Evolutionary conservation across 2,329 filamentous ascomycete genomes (phyloP).

Genomic region (Saccharata proteae): DNA sequence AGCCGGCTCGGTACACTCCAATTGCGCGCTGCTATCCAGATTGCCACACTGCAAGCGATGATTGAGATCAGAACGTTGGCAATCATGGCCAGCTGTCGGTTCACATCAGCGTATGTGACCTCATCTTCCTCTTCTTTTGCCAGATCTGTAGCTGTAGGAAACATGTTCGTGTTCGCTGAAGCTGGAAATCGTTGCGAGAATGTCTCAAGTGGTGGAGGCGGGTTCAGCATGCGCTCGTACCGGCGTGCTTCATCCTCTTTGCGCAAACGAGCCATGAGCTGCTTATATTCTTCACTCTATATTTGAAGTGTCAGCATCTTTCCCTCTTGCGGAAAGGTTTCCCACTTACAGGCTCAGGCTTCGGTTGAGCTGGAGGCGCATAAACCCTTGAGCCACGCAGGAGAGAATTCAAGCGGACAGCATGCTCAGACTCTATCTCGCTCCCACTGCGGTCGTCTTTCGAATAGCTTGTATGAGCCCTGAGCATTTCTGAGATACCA

Average conservation of each 20-base stretch:
- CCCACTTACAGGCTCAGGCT: slow-evolving; percentile 57
- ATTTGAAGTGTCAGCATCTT: slow-evolving; percentile 7
- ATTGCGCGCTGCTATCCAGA: slow-evolving; percentile 68
- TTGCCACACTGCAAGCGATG: slow-evolving; percentile 60
- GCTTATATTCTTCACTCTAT: slow-evolving; percentile 70
- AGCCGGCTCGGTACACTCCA: slow-evolving; percentile 62
- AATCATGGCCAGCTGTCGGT: slow-evolving; percentile 72
- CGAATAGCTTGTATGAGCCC: slow-evolving; percentile 14
- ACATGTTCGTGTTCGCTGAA: slow-evolving; percentile 43
- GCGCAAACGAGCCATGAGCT: slow-evolving; percentile 74
- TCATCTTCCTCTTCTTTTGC: slow-evolving; percentile 47
- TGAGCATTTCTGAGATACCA: slow-evolving; percentile 45
- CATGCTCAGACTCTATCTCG: neutral
- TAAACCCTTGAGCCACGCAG: slow-evolving; percentile 63
- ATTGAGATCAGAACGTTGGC: slow-evolving; percentile 85
- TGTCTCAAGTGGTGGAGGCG: slow-evolving; percentile 42
- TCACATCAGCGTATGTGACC: slow-evolving; percentile 58
- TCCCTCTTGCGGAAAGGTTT: neutral
- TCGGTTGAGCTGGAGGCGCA: slow-evolving; percentile 65
- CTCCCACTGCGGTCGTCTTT: neutral
- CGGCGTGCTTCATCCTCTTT: slow-evolving; percentile 68
- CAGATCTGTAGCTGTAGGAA: slow-evolving; percentile 21
- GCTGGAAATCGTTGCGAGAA: slow-evolving; percentile 48
- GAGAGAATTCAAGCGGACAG: slow-evolving; percentile 50
- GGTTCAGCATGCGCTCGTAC: slow-evolving; percentile 71